phyloP scores from a whole-genome alignment of 2,329 filamentous ascomycete genomes.

The Ceratocystis variospora region DNA sequence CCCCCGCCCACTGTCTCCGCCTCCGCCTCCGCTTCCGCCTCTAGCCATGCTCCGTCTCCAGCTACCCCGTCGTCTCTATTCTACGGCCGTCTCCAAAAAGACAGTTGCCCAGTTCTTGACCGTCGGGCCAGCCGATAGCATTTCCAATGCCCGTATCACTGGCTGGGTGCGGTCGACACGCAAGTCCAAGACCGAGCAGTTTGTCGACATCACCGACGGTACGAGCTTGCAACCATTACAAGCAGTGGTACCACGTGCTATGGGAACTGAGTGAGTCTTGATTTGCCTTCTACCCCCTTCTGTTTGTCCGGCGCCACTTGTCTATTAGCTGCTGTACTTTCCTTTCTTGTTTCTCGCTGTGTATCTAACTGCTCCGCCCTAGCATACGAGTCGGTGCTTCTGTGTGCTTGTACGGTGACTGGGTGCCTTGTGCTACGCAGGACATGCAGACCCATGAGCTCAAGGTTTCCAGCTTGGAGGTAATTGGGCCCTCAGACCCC shows the following conservation, averaged over 20 bases:
- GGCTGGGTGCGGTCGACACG: slow-evolving; percentile 76
- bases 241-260: slow-evolving; percentile 58
- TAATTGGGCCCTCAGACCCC: slow-evolving; percentile 67
- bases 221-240: slow-evolving; percentile 69
- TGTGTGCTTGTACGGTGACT: slow-evolving; percentile 62
- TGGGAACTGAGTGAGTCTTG: slow-evolving; percentile 55
- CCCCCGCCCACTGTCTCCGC: neutral
- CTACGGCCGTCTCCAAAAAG: slow-evolving; percentile 25
- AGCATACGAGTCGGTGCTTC: slow-evolving; percentile 74
- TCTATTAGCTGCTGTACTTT: neutral
- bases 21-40: neutral
- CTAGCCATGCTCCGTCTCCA: neutral
- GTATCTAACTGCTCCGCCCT: slow-evolving; percentile 18
- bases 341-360: slow-evolving; percentile 16
- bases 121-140: slow-evolving; percentile 33
- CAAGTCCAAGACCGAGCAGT: slow-evolving; percentile 70
- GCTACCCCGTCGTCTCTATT: slow-evolving; percentile 9
- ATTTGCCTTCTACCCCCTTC: too few relatives aligned
- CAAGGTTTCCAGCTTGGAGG: slow-evolving; percentile 51
- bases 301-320: too few relatives aligned
- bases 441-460: slow-evolving; percentile 60
- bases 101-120: slow-evolving; percentile 42
- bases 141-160: slow-evolving; percentile 46
- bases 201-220: slow-evolving; percentile 77
- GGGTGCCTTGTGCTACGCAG: slow-evolving; percentile 55